Base-by-base conservation (phyloP, 495 filamentous ascomycete genomes). In the Penicilliopsis zonata region DNA sequence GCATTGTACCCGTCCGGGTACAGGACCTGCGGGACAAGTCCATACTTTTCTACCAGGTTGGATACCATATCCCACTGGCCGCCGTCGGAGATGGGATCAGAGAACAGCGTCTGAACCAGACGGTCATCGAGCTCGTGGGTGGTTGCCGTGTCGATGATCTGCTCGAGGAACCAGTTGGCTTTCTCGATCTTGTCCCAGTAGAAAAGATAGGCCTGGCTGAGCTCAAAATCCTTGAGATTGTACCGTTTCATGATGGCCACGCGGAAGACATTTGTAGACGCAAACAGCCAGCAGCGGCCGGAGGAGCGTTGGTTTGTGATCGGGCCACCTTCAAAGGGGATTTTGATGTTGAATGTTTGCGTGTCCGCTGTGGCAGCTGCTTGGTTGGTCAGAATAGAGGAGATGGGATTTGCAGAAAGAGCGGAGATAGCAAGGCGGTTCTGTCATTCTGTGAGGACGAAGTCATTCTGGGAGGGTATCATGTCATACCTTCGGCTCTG, bases 101-200 rank as follows among this genome's bases (percentile, higher is more conserved):
- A 46, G 13, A 84, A 59, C 1, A 92, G 46, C 14, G 59, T 66
- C 50, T 83, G 78, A 8, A 88, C 62, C 8, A 90, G 53, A 13
- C 85, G 61, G 9, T 70, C 63, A 33, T 83, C 79, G 2, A 86
- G 61, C 18, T 74, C 70, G 35, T 82, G 63, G 3, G 30, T 30
- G 24, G 74, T 60, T 1, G 68, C 66, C 0, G 84, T 90, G 34
- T 80, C 72, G 23, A 92, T 67, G 35, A 90, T 73, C 43, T 78
- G 75, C 52, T 88, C 82, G 14, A 90, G 65, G 61, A 90, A 90
- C 50, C 67, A 94, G 46, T 92, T 92, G 5, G 80, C 74, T 51
- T 94, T 94, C 56, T 94, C 86, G 13, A 92, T 69, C 57, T 94
- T 94, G 52, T 94, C 85, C 76, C 80, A 92, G 69, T 83, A 94